phyloP scores from a whole-genome alignment of 1,284 basidiomycete species.

The Cryptococcus sp. region DNA sequence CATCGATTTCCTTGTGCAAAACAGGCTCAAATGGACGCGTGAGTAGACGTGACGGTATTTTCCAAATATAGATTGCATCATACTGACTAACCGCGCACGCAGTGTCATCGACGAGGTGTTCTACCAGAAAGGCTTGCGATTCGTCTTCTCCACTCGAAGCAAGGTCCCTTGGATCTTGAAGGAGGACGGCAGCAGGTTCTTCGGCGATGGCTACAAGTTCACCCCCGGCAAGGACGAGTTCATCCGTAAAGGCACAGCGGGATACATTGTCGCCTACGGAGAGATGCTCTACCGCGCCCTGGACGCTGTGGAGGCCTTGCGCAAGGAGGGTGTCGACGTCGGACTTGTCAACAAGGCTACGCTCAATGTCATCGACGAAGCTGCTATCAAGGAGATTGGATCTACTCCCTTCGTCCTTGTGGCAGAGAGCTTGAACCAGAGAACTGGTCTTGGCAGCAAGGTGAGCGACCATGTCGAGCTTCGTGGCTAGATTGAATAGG shows the following conservation, averaged over 20 bases:
- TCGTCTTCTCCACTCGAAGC: slow-evolving; percentile 80
- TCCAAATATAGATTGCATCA: not conserved
- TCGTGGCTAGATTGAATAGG: no score
- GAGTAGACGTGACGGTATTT: not conserved
- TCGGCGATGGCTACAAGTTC: slow-evolving; percentile 71
- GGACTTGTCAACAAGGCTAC: slow-evolving; percentile 82
- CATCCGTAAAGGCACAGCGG: slow-evolving; percentile 26
- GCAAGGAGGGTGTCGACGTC: slow-evolving; percentile 70
- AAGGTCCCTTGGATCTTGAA: slow-evolving; percentile 83
- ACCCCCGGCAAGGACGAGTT: slow-evolving; percentile 62
- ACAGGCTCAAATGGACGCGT: slow-evolving; percentile 68
- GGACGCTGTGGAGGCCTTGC: slow-evolving; percentile 73
- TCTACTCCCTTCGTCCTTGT: slow-evolving; percentile 72
- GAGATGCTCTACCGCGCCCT: slow-evolving; percentile 78
- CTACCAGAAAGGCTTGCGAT: slow-evolving; percentile 75
- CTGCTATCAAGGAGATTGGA: slow-evolving; percentile 71
- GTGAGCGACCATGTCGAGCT: slow-evolving; percentile 4
- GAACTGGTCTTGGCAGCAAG: slow-evolving; percentile 62
- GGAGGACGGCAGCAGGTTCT: slow-evolving; percentile 69
- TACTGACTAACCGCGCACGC: not conserved
- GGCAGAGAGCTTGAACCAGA: slow-evolving; percentile 80
- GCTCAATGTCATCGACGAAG: slow-evolving; percentile 76
- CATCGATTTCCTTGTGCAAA: not conserved
- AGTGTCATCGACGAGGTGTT: slow-evolving; percentile 69
- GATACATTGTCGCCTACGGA: slow-evolving; percentile 76